Evolutionary conservation across 352 stramenopile species (phyloP).

Genomic region (Aphanomyces cochlioides): DNA sequence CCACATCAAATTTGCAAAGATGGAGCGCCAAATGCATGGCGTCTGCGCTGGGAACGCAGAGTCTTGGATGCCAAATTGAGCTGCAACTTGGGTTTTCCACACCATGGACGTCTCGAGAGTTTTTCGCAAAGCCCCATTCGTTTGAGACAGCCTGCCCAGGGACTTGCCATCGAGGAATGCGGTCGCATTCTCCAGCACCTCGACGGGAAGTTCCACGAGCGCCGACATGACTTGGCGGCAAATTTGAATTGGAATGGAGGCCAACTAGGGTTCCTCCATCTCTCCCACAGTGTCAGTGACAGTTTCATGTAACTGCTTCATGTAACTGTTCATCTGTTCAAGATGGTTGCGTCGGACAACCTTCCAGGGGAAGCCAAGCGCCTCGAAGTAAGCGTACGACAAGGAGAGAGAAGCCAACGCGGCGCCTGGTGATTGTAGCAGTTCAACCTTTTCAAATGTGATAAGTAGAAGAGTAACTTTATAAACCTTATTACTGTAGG

Average conservation of each 20-base stretch:
- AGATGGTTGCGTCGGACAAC: too few species aligned
- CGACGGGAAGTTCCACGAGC: neutral
- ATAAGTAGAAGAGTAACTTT: too few species aligned
- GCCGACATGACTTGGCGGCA: neutral
- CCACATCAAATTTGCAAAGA: slow-evolving; percentile 9
- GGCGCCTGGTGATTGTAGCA: too few species aligned
- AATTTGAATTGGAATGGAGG: neutral
- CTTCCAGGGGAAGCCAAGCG: too few species aligned
- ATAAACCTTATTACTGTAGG: too few species aligned
- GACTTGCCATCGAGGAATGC: neutral
- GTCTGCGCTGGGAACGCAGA: neutral
- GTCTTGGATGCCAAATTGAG: slow-evolving; percentile 6
- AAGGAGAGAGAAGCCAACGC: too few species aligned
- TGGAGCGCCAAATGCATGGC: neutral
- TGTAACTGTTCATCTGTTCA: too few species aligned
- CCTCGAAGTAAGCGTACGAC: too few species aligned
- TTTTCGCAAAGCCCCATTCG: neutral
- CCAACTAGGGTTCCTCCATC: neutral
- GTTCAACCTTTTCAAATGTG: too few species aligned
- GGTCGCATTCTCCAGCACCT: neutral
- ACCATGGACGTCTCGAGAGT: neutral
- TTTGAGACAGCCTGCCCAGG: neutral
- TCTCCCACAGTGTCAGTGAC: too few species aligned
- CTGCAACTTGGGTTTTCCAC: neutral
- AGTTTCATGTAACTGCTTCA: too few species aligned